phyloP scores from a whole-genome alignment of 1,284 basidiomycete species.

The Kalmanozyma brasiliensis region DNA sequence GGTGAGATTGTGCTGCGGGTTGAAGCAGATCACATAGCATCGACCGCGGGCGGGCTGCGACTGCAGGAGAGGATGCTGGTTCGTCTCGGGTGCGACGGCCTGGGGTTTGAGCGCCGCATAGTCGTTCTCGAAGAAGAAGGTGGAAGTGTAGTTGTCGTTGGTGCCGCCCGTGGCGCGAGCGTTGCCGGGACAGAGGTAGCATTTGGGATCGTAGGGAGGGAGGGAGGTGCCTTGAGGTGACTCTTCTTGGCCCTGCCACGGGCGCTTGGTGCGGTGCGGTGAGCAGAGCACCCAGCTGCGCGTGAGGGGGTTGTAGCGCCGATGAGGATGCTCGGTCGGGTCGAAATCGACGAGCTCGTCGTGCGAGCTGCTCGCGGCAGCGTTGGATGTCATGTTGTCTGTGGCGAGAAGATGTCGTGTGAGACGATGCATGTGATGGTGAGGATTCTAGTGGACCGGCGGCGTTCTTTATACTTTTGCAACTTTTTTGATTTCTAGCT shows the following conservation, averaged over 20 bases:
- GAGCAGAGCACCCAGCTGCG: constrained; percentile 65
- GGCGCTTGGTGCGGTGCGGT: constrained; percentile 65
- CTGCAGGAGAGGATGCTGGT: constrained; percentile 72
- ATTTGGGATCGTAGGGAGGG: constrained; percentile 79
- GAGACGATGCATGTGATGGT: constrained; percentile 2
- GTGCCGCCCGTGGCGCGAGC: constrained; percentile 77
- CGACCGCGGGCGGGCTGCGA: constrained; percentile 80
- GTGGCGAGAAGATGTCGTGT: constrained; percentile 15
- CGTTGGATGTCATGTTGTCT: constrained; percentile 12
- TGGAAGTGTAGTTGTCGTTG: constrained; percentile 79
- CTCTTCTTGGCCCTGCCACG: constrained; percentile 67
- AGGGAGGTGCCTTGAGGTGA: constrained; percentile 36
- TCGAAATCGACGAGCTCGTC: constrained; percentile 49
- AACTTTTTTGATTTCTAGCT: too few relatives aligned
- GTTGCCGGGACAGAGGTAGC: constrained; percentile 93
- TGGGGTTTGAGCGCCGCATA: constrained; percentile 81
- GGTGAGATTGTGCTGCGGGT: constrained; percentile 89
- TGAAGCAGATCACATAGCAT: constrained; percentile 91
- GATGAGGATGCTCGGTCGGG: constrained; percentile 61
- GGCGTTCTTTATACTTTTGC: too few relatives aligned
- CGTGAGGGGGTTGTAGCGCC: constrained; percentile 64
- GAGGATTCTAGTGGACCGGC: too few relatives aligned
- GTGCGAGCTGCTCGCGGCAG: background rate
- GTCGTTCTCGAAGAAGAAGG: constrained; percentile 83
- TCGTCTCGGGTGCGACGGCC: constrained; percentile 43